Evolutionary conservation across 495 filamentous ascomycete species (phyloP).

Genomic region (Tuber magnatum): DNA sequence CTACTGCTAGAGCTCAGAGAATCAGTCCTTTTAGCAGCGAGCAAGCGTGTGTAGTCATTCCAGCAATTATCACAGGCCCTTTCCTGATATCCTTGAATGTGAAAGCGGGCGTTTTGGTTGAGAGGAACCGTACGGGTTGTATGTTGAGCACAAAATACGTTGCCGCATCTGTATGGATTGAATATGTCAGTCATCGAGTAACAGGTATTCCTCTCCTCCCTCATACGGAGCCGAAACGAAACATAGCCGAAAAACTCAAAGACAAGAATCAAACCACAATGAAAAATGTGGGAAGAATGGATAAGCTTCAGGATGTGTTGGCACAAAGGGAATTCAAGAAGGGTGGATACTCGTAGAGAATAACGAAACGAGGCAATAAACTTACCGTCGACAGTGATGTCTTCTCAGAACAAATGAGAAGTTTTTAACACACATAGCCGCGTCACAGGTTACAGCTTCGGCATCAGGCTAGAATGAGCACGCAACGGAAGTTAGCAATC

Average conservation of each 20-base stretch:
- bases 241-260: background rate
- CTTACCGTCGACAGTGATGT: constrained; percentile 62
- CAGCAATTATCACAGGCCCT: constrained; percentile 60
- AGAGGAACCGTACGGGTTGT: constrained; percentile 52
- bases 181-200: constrained; percentile 19
- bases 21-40: constrained; percentile 35
- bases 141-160: constrained; percentile 63
- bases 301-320: background rate
- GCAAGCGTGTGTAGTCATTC: constrained; percentile 47
- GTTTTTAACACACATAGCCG: constrained; percentile 54
- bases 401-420: constrained; percentile 63
- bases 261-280: background rate
- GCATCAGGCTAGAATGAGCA: constrained; percentile 52
- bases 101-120: constrained; percentile 60
- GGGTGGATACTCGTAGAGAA: background rate
- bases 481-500: constrained; percentile 40
- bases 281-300: background rate
- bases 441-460: constrained; percentile 55
- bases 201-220: background rate
- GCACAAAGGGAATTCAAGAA: background rate
- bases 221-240: background rate
- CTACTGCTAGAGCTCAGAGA: constrained; percentile 40
- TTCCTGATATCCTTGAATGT: constrained; percentile 52
- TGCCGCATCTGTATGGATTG: constrained; percentile 48
- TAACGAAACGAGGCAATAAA: background rate